A percentile compares a stretch with the other conserved stretches of the same genome.
phyloP scores from a whole-genome alignment of 2,329 filamentous ascomycete genomes.

The Ophiostoma fasciatum region DNA sequence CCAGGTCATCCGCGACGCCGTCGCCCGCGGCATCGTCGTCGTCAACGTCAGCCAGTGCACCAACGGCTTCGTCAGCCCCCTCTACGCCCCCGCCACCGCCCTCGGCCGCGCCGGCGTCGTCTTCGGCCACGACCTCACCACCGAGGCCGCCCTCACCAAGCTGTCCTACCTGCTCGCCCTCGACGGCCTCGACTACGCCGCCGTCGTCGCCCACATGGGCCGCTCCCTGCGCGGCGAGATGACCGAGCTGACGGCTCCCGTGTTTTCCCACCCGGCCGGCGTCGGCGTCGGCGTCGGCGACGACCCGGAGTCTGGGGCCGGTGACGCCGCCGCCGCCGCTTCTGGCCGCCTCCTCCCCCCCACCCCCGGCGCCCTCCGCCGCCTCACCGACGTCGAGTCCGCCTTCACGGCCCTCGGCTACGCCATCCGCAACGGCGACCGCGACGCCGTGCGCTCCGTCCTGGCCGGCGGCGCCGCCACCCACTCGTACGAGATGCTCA shows the following conservation, averaged over 20 bases:
- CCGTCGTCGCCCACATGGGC: slow-evolving; percentile 58
- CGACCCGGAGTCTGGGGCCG: slow-evolving; percentile 19
- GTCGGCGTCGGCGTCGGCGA: slow-evolving; percentile 26
- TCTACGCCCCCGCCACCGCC: slow-evolving; percentile 65
- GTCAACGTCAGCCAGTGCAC: slow-evolving; percentile 88
- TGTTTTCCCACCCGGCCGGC: slow-evolving; percentile 61
- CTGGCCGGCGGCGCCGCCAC: slow-evolving; percentile 45
- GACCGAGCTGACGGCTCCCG: slow-evolving; percentile 57
- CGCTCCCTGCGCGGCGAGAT: slow-evolving; percentile 69
- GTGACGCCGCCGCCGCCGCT: not conserved
- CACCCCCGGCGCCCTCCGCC: slow-evolving; percentile 15
- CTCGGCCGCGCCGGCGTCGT: slow-evolving; percentile 75
- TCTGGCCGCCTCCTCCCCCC: slow-evolving; percentile 22
- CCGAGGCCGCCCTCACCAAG: slow-evolving; percentile 83
- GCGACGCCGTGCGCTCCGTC: slow-evolving; percentile 49
- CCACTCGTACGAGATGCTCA: slow-evolving; percentile 38
- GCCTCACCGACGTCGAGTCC: slow-evolving; percentile 35
- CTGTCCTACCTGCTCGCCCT: slow-evolving; percentile 69
- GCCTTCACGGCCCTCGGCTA: slow-evolving; percentile 67
- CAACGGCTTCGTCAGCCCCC: slow-evolving; percentile 58
- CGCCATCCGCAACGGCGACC: slow-evolving; percentile 58
- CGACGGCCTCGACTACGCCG: slow-evolving; percentile 45
- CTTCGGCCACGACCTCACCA: slow-evolving; percentile 77
- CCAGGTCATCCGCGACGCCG: slow-evolving; percentile 60
- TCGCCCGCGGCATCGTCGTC: slow-evolving; percentile 67